Base-by-base conservation (phyloP, 768 basidiomycete species). In the Panaeolus papilionaceus region DNA sequence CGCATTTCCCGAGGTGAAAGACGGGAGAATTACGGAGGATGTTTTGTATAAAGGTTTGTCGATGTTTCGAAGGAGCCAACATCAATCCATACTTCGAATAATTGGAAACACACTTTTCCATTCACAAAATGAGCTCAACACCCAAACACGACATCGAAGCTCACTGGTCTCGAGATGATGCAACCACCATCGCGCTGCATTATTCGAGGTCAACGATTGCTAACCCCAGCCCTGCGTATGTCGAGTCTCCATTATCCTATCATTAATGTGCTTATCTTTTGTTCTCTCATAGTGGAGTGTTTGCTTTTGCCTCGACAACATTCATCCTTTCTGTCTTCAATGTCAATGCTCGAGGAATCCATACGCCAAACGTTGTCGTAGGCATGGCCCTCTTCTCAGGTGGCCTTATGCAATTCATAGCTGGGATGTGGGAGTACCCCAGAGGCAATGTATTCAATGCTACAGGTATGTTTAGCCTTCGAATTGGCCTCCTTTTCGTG, bases 401-500 rank as follows among this genome's bases (percentile, higher is more conserved):
- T 33, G 94, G 94, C 61, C 86, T 94, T 18, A 85, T 82, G 9
- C 94, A 95, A 73, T 81, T 95, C 68, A 73, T 94, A 33, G 93
- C 92, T 3, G 94, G 94, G 51, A 92, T 93, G 88, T 93, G 92
- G 92, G 87, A 88, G 75, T 85, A 87, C 69, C 82, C 85, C 1
- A 78, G 84, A 38, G 88, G 88, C 0, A 90, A 92, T 67, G 80
- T 82, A 2, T 92, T 91, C 64, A 87, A 85, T 63, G 89, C 89
- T 0, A 90, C 90, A 4, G 87, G 90, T 89, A 62, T 3, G 54
- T 33, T 14, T 8, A 26, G 14, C 28, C 9, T 40, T 10, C 8
- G 3, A 23, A 28, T n/a, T 12, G 16, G 20, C n/a, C 3, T 26
- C 23, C 0, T 6, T 47, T 47, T 37, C 4, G 0, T 7, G 26